Base-by-base conservation (phyloP, 345 rosid genomes). In the Euphorbia peplus region DNA sequence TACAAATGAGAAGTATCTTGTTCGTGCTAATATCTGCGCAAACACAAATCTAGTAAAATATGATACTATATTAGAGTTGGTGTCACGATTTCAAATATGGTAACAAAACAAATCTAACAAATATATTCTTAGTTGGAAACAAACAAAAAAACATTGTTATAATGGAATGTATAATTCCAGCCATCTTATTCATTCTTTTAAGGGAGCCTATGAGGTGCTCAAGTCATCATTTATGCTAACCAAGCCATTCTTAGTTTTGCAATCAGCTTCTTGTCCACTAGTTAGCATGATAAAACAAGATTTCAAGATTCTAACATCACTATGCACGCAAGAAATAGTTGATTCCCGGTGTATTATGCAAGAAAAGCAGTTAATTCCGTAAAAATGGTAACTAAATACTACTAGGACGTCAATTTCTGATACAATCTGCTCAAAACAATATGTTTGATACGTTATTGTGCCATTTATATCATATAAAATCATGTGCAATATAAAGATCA, bases 11-110 rank as follows among this genome's bases (percentile, higher is more conserved):
- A 93, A 91, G 70, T 79, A 88, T n/a, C 68, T 87, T 24, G 68
- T 85, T 54, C 60, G 71, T 24, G 84, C 91, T 83, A 89, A 88
- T 52, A 76, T 78, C 98, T 93, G 83, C 75, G 59, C 50, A 66
- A 77, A 71, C 42, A 75, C 64, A 81, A 70, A 70, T 76, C 74
- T 51, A 71, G 72, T 66, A 74, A 79, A 75, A 69, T 48, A 73
- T 42, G 24, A 46, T 69, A 73, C 35, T 50, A 68, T 21, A 69
- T 28, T 51, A 73, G 69, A 62, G 26, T 25, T 24, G 25, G 53
- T 42, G 16, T 44, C 50, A 53, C 8, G 44, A 59, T n/a, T 1
- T 22, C 8, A 39, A 57, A 64, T 53, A 53, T 26, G 24, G 18
- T 42, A 35, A 1, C 48, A 47, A 13, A 42, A 61, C 25, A 50